Evolutionary conservation across 1,139 yeast species (phyloP).

Genomic region (Yamadazyma aaseri): DNA sequence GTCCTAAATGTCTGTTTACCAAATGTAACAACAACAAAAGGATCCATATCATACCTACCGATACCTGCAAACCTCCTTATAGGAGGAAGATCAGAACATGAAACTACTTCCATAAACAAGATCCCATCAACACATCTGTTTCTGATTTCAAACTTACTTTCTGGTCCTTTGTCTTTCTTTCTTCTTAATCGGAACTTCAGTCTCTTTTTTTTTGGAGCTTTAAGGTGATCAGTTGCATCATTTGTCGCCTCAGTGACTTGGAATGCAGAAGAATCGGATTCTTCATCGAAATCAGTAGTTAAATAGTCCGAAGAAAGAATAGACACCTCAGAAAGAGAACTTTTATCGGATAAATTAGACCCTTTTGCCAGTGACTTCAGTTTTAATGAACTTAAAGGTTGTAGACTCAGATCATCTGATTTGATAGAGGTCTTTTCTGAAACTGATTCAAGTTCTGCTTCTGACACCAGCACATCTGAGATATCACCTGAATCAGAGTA

Average conservation of each 20-base stretch:
- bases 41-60: slow-evolving; percentile 87
- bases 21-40: slow-evolving; percentile 88
- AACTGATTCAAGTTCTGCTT: slow-evolving; percentile 6
- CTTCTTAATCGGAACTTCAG: slow-evolving; percentile 9
- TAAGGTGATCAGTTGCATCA: slow-evolving; percentile 3
- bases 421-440: slow-evolving; percentile 6
- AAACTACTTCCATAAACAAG: slow-evolving; percentile 69
- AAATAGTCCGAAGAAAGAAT: slow-evolving; percentile 16
- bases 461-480: slow-evolving; percentile 9
- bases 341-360: slow-evolving; percentile 8
- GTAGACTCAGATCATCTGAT: slow-evolving; percentile 5
- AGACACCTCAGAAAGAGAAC: slow-evolving; percentile 27
- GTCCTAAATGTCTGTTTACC: slow-evolving; percentile 89
- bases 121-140: slow-evolving; percentile 63
- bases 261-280: slow-evolving; percentile 6
- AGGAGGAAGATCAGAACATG: slow-evolving; percentile 73
- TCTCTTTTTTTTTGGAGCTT: not conserved
- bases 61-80: slow-evolving; percentile 59
- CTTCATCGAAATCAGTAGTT: slow-evolving; percentile 9
- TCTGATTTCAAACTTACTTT: slow-evolving; percentile 28
- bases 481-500: slow-evolving; percentile 20
- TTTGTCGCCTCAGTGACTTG: slow-evolving; percentile 4
- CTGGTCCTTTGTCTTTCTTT: slow-evolving; percentile 8
- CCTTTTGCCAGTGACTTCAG: slow-evolving; percentile 12
- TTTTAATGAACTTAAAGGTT: slow-evolving; percentile 11